phyloP scores from a whole-genome alignment of 106 monocot species.

The Alisma plantagoaquatica region DNA sequence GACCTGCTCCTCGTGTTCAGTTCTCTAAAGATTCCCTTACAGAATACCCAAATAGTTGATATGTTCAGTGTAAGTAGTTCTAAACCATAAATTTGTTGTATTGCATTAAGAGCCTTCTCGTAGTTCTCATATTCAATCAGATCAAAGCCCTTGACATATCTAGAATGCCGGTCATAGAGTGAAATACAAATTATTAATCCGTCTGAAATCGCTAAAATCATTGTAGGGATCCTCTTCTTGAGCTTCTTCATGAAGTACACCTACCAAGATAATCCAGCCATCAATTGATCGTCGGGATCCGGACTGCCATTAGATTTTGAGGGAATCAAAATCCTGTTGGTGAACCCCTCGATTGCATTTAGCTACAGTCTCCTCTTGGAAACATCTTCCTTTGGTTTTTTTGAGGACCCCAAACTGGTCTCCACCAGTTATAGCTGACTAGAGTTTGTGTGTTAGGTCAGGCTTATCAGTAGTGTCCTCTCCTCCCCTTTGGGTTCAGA shows the following conservation, averaged over 20 bases:
- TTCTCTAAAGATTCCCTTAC: constrained; percentile 58
- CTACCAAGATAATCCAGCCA: constrained; percentile 75
- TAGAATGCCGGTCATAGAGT: too few species aligned
- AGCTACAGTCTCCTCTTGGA: constrained; percentile 45
- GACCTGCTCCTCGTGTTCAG: constrained; percentile 53
- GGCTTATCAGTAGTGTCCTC: constrained; percentile 11
- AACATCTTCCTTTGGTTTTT: constrained; percentile 74
- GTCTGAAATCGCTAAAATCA: constrained; percentile 65
- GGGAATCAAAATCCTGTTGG: constrained; percentile 46
- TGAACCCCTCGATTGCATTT: constrained; percentile 31
- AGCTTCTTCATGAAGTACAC: constrained; percentile 86
- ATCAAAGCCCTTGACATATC: constrained; percentile 92
- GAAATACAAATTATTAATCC: constrained; percentile 77
- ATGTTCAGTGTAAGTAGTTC: constrained; percentile 56
- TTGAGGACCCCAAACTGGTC: constrained; percentile 4
- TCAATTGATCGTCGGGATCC: constrained; percentile 68
- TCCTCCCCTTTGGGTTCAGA: constrained; percentile 74
- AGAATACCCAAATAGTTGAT: constrained; percentile 79
- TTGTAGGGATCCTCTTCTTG: constrained; percentile 83
- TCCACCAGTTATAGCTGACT: constrained; percentile 65
- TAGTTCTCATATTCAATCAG: constrained; percentile 74
- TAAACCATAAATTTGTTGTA: constrained; percentile 46
- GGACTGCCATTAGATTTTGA: constrained; percentile 47
- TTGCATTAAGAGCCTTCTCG: constrained; percentile 61
- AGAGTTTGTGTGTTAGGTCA: constrained; percentile 30